These are phyloP conservation scores for Neonectria punicea DNA, from an alignment of 2,329 filamentous ascomycete genomes.

Conservation along the genomic window DNA sequence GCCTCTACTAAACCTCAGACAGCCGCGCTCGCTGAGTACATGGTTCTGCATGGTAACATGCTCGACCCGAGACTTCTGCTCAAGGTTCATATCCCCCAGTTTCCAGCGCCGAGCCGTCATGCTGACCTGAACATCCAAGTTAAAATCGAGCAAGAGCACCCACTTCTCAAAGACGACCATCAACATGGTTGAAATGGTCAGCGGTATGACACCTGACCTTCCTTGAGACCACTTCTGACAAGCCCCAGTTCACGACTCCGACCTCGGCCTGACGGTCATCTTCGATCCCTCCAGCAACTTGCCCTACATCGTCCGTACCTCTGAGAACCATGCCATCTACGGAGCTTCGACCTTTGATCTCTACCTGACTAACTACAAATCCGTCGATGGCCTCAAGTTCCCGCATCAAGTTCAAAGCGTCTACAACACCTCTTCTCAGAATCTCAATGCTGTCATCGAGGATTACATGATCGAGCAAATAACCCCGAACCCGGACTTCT, in stretches of 20 bases:
- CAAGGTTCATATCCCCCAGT: not conserved
- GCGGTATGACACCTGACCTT: not conserved
- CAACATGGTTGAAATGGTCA: conserved; percentile 13
- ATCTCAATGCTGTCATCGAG: conserved; percentile 18
- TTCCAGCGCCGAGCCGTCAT: no score
- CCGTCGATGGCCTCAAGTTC: conserved; percentile 11
- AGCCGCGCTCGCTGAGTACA: conserved; percentile 11
- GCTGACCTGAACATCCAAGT: not conserved
- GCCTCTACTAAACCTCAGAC: fast-evolving
- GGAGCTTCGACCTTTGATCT: conserved; percentile 11
- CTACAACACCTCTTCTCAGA: conserved; percentile 17
- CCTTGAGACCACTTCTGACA: not conserved
- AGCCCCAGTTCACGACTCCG: conserved; percentile 6
- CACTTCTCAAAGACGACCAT: not conserved
- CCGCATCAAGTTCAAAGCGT: conserved; percentile 24
- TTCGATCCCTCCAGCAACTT: conserved; percentile 12
- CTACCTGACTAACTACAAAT: conserved; percentile 25
- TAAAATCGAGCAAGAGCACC: not conserved
- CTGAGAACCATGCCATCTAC: conserved; percentile 22
- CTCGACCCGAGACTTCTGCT: conserved; percentile 19
- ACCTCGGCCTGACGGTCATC: not conserved
- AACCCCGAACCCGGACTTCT: not conserved
- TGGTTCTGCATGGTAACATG: conserved; percentile 20
- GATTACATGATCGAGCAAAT: conserved; percentile 25
- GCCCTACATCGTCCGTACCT: conserved; percentile 21